Base-by-base conservation (phyloP, 208 protist species). In the Trypanosoma congolense region DNA sequence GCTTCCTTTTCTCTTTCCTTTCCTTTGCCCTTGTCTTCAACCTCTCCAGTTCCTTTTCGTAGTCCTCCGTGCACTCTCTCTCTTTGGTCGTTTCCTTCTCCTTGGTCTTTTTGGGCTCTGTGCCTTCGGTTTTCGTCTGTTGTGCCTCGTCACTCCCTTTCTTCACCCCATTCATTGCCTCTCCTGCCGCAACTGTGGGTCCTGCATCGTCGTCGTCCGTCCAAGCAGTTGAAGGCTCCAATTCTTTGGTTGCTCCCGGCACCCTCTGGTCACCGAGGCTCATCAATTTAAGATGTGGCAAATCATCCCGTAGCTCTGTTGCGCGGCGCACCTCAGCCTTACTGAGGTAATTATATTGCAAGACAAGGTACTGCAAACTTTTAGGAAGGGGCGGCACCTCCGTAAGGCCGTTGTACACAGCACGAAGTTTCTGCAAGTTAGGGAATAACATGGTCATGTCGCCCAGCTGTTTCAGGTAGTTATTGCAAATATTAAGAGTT, bases 401-500 rank as follows among this genome's bases (percentile, higher is more conserved):
- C 12, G 28, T 51, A 22, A 70, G 14, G 43, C 44, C 26, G 55
- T 73, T 73, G 26, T 57, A 40, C 9, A 53, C 48, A 21, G 73
- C 70, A 19, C 61, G 65, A 44, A 83, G 35, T 31, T 82, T 73
- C n/a, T 72, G 33, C 22, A 85, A 40, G 29, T 75, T 31, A 5
- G 65, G 50, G 40, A 89, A 73, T 1, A 67, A 49, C 22, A 35
- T 67, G 2, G 70, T 36, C 0, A 68, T 38, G 25, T 49, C 50
- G 5, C 62, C 59, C 28, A 85, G 31, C 2, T 42, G 22, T 14
- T 30, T 21, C 12, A 90, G 19, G 22, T 33, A 31, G 43, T 90
- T 90, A 61, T 64, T 61, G 0, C 67, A 67, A 12, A 77, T 67
- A 47, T 68, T 68, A 36, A 90, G 66, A 28, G 73, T 69, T 10